Evolutionary conservation across 2,329 filamentous ascomycete genomes (phyloP).

Genomic region (Kalmusia sp.): DNA sequence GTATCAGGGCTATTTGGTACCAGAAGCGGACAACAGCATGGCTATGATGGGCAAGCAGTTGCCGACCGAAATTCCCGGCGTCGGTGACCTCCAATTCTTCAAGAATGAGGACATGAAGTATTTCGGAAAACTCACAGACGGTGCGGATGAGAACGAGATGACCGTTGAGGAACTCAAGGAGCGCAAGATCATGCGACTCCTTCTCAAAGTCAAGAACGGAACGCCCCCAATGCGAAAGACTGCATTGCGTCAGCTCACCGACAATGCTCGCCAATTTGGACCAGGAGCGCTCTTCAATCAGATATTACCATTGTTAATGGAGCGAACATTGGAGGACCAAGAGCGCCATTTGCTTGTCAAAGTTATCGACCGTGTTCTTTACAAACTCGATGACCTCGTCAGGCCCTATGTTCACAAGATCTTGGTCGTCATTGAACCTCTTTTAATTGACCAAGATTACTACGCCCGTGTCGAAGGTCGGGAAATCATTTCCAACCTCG

Average conservation of each 20-base stretch:
- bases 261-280: conserved; percentile 96
- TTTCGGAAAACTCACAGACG: conserved; percentile 96
- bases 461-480: conserved; percentile 97
- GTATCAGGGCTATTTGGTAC: conserved; percentile 91
- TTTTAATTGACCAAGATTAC: conserved; percentile 99
- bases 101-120: conserved; percentile 99
- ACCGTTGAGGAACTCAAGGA: conserved; percentile 97
- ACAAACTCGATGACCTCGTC: conserved; percentile 97
- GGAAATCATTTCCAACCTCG: conserved; percentile 97
- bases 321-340: conserved; percentile 96
- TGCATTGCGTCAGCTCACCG: conserved; percentile 92
- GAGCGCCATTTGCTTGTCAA: conserved; percentile 98
- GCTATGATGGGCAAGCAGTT: conserved; percentile 82
- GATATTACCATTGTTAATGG: conserved; percentile 95
- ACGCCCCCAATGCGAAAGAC: conserved; percentile 99
- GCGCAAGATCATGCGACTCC: conserved; percentile 95
- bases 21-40: conserved; percentile 86
- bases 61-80: conserved; percentile 92
- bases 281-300: conserved; percentile 95
- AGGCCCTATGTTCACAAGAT: conserved; percentile 98
- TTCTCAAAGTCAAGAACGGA: conserved; percentile 99
- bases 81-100: conserved; percentile 96
- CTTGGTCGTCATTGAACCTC: conserved; percentile 96
- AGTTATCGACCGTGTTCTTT: conserved; percentile 97
- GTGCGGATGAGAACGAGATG: conserved; percentile 87